Percentiles rank a stretch among this genome's conserved stretches.
These are phyloP conservation scores for Gigaspora rosea DNA, from an alignment of 192 early-diverging fungal genomes.

Conservation along the genomic window DNA sequence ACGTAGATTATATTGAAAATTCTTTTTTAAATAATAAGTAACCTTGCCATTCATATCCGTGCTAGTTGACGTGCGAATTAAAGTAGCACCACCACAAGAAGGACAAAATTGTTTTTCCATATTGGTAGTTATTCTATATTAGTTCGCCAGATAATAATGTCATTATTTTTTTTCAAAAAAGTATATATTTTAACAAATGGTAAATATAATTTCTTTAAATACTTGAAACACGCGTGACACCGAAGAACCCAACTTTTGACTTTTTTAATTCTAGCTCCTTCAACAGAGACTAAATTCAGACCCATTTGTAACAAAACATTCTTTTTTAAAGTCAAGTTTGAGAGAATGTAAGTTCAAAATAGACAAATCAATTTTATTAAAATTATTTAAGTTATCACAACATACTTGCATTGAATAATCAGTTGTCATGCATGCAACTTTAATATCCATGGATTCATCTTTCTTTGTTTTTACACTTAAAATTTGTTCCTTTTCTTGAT, in stretches of 20 bases:
- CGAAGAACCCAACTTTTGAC: constrained; percentile 89
- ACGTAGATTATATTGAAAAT: constrained; percentile 86
- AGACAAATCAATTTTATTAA: neutral
- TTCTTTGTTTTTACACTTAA: neutral
- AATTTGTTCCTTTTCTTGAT: constrained; percentile 18
- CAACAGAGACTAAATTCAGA: constrained; percentile 78
- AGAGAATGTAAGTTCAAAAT: neutral
- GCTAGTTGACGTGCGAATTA: constrained; percentile 80
- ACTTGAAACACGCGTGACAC: constrained; percentile 93
- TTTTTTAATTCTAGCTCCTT: constrained; percentile 75
- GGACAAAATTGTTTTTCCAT: constrained; percentile 95
- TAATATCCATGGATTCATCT: constrained; percentile 2
- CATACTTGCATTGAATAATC: constrained; percentile 29
- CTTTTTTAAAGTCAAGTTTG: constrained; percentile 36
- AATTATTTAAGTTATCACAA: neutral
- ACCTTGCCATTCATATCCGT: constrained; percentile 81
- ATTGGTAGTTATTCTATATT: constrained; percentile 67
- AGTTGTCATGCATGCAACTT: constrained; percentile 30
- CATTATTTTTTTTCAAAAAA: neutral
- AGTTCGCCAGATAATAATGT: neutral
- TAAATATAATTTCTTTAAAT: constrained; percentile 26
- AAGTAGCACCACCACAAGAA: constrained; percentile 83
- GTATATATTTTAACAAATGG: neutral
- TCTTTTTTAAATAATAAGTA: constrained; percentile 83
- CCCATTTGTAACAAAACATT: constrained; percentile 95